Base-by-base conservation (phyloP, 176 grass and related monocot genomes). In the Cocos nucifera region DNA sequence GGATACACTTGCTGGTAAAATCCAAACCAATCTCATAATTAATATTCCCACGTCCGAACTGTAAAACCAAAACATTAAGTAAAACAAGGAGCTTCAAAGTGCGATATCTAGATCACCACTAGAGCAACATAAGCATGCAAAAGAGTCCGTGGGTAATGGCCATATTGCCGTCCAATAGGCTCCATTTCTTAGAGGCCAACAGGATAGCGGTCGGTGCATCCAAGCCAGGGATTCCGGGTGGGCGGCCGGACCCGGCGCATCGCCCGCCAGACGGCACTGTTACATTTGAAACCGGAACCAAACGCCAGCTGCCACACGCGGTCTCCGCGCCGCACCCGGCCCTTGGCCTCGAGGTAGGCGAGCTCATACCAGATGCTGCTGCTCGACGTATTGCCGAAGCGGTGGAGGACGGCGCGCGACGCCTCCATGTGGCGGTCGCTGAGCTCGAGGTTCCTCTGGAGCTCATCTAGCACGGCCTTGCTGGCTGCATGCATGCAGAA, bases 341-440 rank as follows among this genome's bases (percentile, higher is more conserved):
- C 88, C 73, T 98, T 98, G 59, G 93, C 78, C 70, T 98, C 93
- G 22, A 92, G 76, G 76, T 98, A 98, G 0, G 87, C 88, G 16
- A 98, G 79, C 79, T 98, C 79, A 69, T 98, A 98, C 93, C 93
- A 98, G 75, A 98, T 92, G 81, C 93, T 92, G 65, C 87, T 91
- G 80, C 84, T 89, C 0, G 88, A 92, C 5, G 88, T 98, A 79
- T 98, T 98, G 49, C 93, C 93, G 64, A 98, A 98, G 53, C 93
- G 73, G 78, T 98, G 93, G 22, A 98, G 87, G 68, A 80, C 82
- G 3, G 93, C 88, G 72, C 76, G 88, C n/a, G 93, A 82, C 1
- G 93, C 84, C 84, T 98, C 93, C 16, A 98, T 73, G 69, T 98
- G 79, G 29, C 49, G 58, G 64, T 76, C 71, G 16, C 78, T 74